Evolutionary conservation across 352 stramenopile species (phyloP).

Genomic region (Globisporangium barbulae): DNA sequence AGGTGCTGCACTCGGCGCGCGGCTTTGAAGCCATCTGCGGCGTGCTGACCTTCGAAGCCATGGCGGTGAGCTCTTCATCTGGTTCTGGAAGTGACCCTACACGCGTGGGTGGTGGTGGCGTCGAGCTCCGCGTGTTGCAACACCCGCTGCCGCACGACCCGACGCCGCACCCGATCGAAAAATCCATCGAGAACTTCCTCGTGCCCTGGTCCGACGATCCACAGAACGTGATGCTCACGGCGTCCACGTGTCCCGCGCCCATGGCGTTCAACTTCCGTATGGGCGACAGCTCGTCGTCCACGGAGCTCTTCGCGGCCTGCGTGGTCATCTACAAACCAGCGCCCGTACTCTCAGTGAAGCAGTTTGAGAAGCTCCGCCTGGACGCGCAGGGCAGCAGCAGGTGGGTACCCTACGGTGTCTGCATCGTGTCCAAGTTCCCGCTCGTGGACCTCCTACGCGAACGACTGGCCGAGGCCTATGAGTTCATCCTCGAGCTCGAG

Average conservation of each 20-base stretch:
- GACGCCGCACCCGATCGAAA: slow-evolving; percentile 42
- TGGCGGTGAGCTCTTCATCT: slow-evolving; percentile 23
- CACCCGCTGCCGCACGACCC: slow-evolving; percentile 52
- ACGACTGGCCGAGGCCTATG: slow-evolving; percentile 75
- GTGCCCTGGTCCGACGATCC: slow-evolving; percentile 56
- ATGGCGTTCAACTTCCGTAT: slow-evolving; percentile 78
- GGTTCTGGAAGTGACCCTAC: slow-evolving; percentile 16
- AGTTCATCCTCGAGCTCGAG: slow-evolving; percentile 76
- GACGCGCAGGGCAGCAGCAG: slow-evolving; percentile 38
- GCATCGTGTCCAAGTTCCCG: slow-evolving; percentile 79
- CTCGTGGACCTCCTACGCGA: slow-evolving; percentile 79
- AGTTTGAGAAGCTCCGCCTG: slow-evolving; percentile 56
- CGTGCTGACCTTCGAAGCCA: slow-evolving; percentile 76
- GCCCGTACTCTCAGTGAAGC: slow-evolving; percentile 49
- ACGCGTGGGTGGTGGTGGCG: slow-evolving; percentile 8
- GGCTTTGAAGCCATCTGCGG: slow-evolving; percentile 76
- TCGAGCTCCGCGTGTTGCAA: slow-evolving; percentile 48
- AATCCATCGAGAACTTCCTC: slow-evolving; percentile 71
- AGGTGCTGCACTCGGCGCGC: slow-evolving; percentile 56
- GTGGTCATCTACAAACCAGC: slow-evolving; percentile 81
- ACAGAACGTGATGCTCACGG: slow-evolving; percentile 37
- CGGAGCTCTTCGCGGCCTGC: slow-evolving; percentile 73
- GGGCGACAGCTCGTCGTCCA: slow-evolving; percentile 65
- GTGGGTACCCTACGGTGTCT: slow-evolving; percentile 82
- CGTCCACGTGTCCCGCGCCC: slow-evolving; percentile 44